phyloP scores from a whole-genome alignment of 495 filamentous ascomycete species.

The Penicillium soppii region DNA sequence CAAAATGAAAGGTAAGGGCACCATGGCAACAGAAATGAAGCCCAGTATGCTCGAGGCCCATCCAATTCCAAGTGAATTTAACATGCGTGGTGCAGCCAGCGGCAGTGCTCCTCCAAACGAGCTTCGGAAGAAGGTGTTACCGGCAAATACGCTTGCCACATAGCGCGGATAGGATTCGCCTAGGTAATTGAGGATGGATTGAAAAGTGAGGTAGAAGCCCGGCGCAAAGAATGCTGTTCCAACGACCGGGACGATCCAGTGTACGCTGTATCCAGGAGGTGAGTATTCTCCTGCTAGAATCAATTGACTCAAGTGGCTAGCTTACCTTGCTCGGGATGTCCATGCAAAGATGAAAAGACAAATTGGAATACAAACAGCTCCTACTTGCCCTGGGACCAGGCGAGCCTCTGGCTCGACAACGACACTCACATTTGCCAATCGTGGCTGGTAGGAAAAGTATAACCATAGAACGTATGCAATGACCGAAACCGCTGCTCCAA shows the following conservation, averaged over 20 bases:
- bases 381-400: slow-evolving; percentile 7
- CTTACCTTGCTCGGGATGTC: slow-evolving; percentile 11
- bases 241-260: slow-evolving; percentile 13
- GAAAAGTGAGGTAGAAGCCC: background rate
- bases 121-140: background rate
- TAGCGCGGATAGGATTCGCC: background rate
- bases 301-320: no score
- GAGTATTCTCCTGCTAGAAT: background rate
- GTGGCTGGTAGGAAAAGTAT: slow-evolving; percentile 10
- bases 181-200: background rate
- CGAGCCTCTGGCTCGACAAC: slow-evolving; percentile 5
- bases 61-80: background rate
- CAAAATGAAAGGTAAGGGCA: background rate
- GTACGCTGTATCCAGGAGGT: slow-evolving; percentile 2
- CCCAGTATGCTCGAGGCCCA: background rate
- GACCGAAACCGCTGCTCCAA: slow-evolving; percentile 6
- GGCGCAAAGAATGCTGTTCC: background rate
- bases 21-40: background rate
- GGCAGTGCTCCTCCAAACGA: background rate
- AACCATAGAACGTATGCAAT: slow-evolving; percentile 9
- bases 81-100: background rate
- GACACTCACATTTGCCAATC: background rate
- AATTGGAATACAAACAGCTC: slow-evolving; percentile 12
- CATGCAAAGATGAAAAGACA: slow-evolving; percentile 13
- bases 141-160: background rate